These are phyloP conservation scores for Turritis glabra DNA, from an alignment of 345 rosid genomes.

Conservation along the genomic window DNA sequence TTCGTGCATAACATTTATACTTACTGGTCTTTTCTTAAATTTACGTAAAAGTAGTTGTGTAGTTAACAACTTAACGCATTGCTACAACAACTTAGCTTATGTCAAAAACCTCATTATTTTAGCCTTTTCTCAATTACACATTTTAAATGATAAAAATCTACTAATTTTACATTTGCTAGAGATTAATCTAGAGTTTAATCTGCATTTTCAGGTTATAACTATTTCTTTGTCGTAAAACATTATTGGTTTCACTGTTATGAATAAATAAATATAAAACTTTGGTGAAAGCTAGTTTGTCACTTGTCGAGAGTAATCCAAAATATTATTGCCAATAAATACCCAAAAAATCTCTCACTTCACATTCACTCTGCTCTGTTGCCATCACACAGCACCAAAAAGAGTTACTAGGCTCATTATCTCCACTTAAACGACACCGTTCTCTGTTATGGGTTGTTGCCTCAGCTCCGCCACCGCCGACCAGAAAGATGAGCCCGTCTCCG, in stretches of 20 bases:
- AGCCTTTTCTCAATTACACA: not conserved
- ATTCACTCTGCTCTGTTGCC: conserved; percentile 3
- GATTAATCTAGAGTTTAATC: not conserved
- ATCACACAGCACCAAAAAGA: not conserved
- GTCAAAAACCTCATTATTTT: not conserved
- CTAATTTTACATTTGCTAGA: not conserved
- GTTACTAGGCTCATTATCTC: not conserved
- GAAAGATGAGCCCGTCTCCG: conserved; percentile 15
- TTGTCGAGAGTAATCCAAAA: not conserved
- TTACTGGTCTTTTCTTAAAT: not conserved
- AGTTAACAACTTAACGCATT: not conserved
- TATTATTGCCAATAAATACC: conserved; percentile 33
- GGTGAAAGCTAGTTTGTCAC: not conserved
- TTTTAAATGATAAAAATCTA: not conserved
- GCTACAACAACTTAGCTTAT: not conserved
- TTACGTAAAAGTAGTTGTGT: not conserved
- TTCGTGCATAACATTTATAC: not conserved
- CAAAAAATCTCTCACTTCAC: conserved; percentile 4
- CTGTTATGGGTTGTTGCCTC: conserved; percentile 40
- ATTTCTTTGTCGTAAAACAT: not conserved
- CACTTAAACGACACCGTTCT: not conserved
- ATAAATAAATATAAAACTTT: conserved; percentile 1
- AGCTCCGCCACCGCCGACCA: conserved; percentile 32
- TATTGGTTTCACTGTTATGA: conserved; percentile 3
- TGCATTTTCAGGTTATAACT: not conserved